These are phyloP conservation scores for Macroventuria anomochaeta DNA, from an alignment of 2,329 filamentous ascomycete species.

Conservation along the genomic window DNA sequence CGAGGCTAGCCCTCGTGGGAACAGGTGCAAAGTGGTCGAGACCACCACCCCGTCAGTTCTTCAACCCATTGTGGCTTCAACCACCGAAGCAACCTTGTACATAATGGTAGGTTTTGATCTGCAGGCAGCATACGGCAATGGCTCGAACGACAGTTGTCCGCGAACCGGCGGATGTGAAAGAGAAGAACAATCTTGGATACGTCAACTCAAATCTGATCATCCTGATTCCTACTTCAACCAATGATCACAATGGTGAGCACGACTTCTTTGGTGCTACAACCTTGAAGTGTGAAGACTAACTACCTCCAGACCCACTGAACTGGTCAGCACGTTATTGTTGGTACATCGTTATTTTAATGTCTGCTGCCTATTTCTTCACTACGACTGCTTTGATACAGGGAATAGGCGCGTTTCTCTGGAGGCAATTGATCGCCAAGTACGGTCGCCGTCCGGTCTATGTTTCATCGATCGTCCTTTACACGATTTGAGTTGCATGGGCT, in stretches of 20 bases:
- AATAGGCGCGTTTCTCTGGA: constrained; percentile 47
- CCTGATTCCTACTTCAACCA: neutral
- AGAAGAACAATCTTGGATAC: neutral
- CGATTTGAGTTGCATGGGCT: constrained; percentile 60
- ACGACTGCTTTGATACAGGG: constrained; percentile 59
- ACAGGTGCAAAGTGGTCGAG: neutral
- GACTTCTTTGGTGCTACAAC: neutral
- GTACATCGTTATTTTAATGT: constrained; percentile 60
- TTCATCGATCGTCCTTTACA: constrained; percentile 57
- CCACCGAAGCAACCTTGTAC: neutral
- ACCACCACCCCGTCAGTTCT: neutral
- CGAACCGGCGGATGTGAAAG: neutral
- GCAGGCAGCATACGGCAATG: neutral
- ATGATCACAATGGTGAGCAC: neutral
- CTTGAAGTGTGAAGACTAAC: neutral
- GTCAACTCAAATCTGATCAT: neutral
- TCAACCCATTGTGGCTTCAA: neutral
- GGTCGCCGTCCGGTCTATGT: constrained; percentile 61
- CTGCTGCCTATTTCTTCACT: constrained; percentile 63
- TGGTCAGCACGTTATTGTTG: constrained; percentile 54
- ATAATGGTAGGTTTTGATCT: neutral
- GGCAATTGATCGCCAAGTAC: constrained; percentile 49
- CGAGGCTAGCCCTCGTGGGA: neutral
- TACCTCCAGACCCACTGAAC: constrained; percentile 2
- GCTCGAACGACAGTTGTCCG: neutral